Evolutionary conservation across 140 eudicot species (phyloP).

Genomic region (Flaveria floridana): DNA sequence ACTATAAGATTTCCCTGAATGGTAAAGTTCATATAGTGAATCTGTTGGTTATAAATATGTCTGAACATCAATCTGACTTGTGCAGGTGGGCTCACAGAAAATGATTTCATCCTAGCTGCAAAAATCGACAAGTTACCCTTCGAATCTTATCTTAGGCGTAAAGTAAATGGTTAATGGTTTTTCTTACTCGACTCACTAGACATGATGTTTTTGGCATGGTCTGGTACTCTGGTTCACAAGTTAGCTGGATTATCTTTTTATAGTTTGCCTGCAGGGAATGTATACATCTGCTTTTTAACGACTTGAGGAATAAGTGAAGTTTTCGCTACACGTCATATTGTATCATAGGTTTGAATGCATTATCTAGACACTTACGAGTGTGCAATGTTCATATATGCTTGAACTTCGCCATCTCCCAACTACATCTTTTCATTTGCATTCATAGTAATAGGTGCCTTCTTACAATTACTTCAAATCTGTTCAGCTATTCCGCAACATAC

Average conservation of each 20-base stretch:
- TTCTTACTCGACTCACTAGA: not conserved
- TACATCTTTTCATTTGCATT: too few relatives aligned
- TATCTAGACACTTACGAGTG: too few relatives aligned
- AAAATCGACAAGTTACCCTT: conserved; percentile 58
- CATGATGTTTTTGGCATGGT: not conserved
- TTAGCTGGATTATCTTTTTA: not conserved
- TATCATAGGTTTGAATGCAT: too few relatives aligned
- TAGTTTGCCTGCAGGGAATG: too few relatives aligned
- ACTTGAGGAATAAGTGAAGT: too few relatives aligned
- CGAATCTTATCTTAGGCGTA: conserved; percentile 36
- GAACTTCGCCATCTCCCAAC: too few relatives aligned
- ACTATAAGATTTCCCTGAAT: not conserved
- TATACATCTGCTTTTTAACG: too few relatives aligned
- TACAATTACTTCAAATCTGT: too few relatives aligned
- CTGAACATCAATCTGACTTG: conserved; percentile 5
- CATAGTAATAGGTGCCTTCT: too few relatives aligned
- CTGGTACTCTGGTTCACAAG: not conserved
- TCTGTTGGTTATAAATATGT: not conserved
- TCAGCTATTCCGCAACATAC: too few relatives aligned
- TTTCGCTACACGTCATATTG: too few relatives aligned
- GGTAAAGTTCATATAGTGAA: not conserved
- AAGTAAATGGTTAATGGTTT: not conserved
- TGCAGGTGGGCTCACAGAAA: conserved; percentile 91
- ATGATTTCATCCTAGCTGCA: conserved; percentile 92
- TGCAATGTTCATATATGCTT: too few relatives aligned